These are phyloP conservation scores for Saururus chinensis DNA, from an alignment of 164 flowering plant genomes.

Conservation along the genomic window DNA sequence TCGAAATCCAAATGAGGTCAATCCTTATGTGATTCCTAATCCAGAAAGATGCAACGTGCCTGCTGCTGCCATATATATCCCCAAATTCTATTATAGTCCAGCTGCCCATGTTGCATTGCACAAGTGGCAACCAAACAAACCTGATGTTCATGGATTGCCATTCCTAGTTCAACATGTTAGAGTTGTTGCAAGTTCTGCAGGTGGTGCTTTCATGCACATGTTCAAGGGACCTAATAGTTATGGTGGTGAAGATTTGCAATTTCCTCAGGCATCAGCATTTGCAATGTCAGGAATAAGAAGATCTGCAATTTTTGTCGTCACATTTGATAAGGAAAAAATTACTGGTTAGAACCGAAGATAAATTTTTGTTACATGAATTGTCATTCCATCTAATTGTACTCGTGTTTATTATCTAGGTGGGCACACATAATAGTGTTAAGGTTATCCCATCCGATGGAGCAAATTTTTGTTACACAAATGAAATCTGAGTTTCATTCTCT, in stretches of 20 bases:
- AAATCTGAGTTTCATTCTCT: conserved; percentile 80
- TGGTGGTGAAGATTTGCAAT: conserved; percentile 62
- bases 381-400: not conserved
- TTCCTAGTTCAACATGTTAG: conserved; percentile 93
- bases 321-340: conserved; percentile 72
- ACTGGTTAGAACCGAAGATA: conserved; percentile 40
- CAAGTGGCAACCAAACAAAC: conserved; percentile 98
- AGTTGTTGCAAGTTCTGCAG: conserved; percentile 37
- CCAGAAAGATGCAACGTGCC: conserved; percentile 96
- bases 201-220: conserved; percentile 86
- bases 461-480: no score
- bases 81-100: conserved; percentile 70
- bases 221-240: conserved; percentile 61
- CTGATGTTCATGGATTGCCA: conserved; percentile 91
- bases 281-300: conserved; percentile 78
- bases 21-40: conserved; percentile 58
- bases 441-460: conserved; percentile 85
- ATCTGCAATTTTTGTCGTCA: conserved; percentile 67
- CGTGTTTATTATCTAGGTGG: conserved; percentile 48
- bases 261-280: conserved; percentile 86
- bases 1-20: conserved; percentile 78
- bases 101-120: conserved; percentile 91
- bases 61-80: conserved; percentile 72
- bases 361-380: not conserved
- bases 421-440: conserved; percentile 82